These are phyloP conservation scores for Elsinoe perseae DNA, from an alignment of 2,329 filamentous ascomycete genomes.

Conservation along the genomic window DNA sequence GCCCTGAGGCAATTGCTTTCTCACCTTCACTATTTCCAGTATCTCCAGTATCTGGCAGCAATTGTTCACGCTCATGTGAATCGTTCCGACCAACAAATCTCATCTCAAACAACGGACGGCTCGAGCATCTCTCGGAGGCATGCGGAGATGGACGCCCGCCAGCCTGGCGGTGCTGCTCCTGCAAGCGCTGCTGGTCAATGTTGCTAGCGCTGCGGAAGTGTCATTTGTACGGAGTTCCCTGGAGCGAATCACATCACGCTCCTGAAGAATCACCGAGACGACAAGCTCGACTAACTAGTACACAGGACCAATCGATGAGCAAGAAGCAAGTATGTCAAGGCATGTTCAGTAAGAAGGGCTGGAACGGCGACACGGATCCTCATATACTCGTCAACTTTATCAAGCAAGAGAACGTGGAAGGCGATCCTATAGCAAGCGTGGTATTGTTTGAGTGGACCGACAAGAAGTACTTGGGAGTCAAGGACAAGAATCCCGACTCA, in stretches of 20 bases:
- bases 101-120: neutral
- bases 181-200: constrained; percentile 21
- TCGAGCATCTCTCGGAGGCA: constrained; percentile 17
- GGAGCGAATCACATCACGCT: neutral
- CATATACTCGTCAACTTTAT: constrained; percentile 82
- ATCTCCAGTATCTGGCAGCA: neutral
- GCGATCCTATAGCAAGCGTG: constrained; percentile 71
- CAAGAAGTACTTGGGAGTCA: constrained; percentile 66
- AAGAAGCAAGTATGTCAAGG: constrained; percentile 79
- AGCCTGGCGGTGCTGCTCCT: constrained; percentile 24
- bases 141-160: constrained; percentile 26
- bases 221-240: constrained; percentile 25
- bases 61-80: neutral
- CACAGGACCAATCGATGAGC: constrained; percentile 60
- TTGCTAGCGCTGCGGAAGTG: constrained; percentile 26
- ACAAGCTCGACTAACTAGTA: neutral
- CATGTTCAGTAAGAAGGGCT: constrained; percentile 87
- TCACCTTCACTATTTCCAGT: neutral
- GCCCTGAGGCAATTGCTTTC: neutral
- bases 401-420: constrained; percentile 47
- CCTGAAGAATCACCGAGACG: neutral
- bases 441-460: constrained; percentile 95
- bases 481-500: constrained; percentile 45
- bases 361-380: constrained; percentile 81
- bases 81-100: neutral